Evolutionary conservation across 2,329 filamentous ascomycete species (phyloP), one percentile per base, ranked within the genome.

Genomic region (Mycocentrospora acerina): DNA sequence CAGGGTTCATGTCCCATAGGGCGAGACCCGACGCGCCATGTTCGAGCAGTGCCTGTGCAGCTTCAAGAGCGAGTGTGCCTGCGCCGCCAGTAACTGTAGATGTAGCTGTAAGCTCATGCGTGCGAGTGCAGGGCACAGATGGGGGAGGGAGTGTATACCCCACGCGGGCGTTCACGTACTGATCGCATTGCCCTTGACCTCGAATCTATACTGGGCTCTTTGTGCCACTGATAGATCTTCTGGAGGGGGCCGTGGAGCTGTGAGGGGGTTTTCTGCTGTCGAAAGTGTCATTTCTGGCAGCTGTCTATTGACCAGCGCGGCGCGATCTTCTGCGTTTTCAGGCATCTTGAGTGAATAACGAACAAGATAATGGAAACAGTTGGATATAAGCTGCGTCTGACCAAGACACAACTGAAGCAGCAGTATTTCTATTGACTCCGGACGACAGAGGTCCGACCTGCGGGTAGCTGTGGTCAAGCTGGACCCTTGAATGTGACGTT

Each of bases 31-130:
- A 59, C 2, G 81, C 69, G 7, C 84, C 84, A 55, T 88, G 84
- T 62, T 88, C 82, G 25, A 88, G 80, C 14, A 88, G 73, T 2
- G 83, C 83, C 30, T 74, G 69, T 1, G 77, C 77, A 18, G 77
- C 74, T 38, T 73, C 71, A 7, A 83, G 71, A 6, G 80, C 83
- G 0, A 86, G 70, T 9, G 77, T 81, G 4, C 85, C 85, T 11
- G 81, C 77, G 22, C 83, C 84, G 13, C 84, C 84, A 0, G 84
- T 86, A 10, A 87, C 75, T 74, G 24, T 17, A 14, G 8, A 9
- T 5, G 1, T 13, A 13, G 35, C 16, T 46, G 44, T 40, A 33
- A 28, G 28, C 3, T 14, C 6, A 10, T 10, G 16, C 24, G 11
- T 36, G 8, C 34, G 17, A 13, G 14, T 35, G 16, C 14, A 16